A percentile compares a stretch with the other conserved stretches of the same genome.
These are phyloP conservation scores for Mycena alexandri DNA, from an alignment of 768 basidiomycete species.

Conservation along the genomic window DNA sequence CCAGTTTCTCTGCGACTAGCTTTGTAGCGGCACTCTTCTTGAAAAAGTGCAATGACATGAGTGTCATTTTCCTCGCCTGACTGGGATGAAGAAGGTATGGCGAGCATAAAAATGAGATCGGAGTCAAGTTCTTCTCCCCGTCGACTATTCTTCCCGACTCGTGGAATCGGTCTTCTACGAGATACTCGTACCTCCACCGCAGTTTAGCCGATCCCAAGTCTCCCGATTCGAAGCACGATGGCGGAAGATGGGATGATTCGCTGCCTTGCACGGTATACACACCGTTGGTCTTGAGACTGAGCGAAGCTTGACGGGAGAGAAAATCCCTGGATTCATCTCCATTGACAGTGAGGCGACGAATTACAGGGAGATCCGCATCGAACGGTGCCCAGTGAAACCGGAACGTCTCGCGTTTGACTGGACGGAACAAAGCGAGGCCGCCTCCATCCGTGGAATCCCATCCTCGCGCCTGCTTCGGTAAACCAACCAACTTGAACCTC, in stretches of 20 bases:
- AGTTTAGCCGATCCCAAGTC: conserved; percentile 52
- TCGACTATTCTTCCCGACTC: conserved; percentile 60
- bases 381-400: conserved; percentile 80
- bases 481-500: conserved; percentile 69
- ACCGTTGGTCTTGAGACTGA: conserved; percentile 77
- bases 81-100: conserved; percentile 72
- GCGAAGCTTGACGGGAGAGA: conserved; percentile 79
- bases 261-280: conserved; percentile 80
- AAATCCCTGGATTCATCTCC: conserved; percentile 80
- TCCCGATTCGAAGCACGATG: conserved; percentile 32
- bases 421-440: conserved; percentile 75
- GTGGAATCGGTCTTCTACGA: conserved; percentile 70
- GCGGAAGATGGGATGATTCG: conserved; percentile 60
- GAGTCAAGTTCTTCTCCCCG: conserved; percentile 81
- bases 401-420: conserved; percentile 68
- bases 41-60: conserved; percentile 71
- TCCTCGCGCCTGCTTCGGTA: conserved; percentile 49
- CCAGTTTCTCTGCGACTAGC: conserved; percentile 70
- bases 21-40: conserved; percentile 79
- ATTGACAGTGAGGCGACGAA: conserved; percentile 76
- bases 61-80: conserved; percentile 74
- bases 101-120: conserved; percentile 81
- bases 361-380: conserved; percentile 71
- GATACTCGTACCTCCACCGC: conserved; percentile 85
- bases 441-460: conserved; percentile 49